Base-by-base conservation (phyloP, 306 rosid genomes). In the Vicia sativa region DNA sequence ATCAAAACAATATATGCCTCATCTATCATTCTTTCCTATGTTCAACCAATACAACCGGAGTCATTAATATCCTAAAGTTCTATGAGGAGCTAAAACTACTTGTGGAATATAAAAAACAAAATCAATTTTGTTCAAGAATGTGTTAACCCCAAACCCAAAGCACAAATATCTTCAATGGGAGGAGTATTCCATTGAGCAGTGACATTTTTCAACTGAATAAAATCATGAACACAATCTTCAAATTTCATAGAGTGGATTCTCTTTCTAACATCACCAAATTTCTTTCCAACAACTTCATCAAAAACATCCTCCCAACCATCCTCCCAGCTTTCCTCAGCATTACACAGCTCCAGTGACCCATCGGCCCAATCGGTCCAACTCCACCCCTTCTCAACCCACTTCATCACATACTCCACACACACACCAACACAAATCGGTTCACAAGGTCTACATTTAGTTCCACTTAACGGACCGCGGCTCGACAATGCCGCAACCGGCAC, bases 401-500 rank as follows among this genome's bases (percentile, higher is more conserved):
- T 5, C 95, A 92, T 89, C 43, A 78, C 82, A 1, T 28, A 54
- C 25, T 57, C 86, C 50, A 84, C 91, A 23, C 98, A 89, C 49
- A 3, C 18, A 0, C 86, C 98, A 25, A 29, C 31, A 19, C 98
- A 92, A 8, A 59, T 77, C 26, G 91, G 76, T 63, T 0, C 73
- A 56, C 98, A 92, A 2, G 98, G 96, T 79, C 95, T 70, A 63
- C 98, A 92, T 14, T 92, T 89, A 0, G 92, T 78, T 10, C 96
- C 98, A 13, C 95, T 89, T 23, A 92, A 72, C 11, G 91, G 98
- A 12, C 96, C 96, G 0, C 53, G 71, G 74, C 96, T 92, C 34
- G 88, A 86, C 13, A 92, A 0, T n/a, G 96, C 80, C 0, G 89
- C 96, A 46, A 92, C 98, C 25, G 98, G 98, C 28, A 92, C 96